Conservation (phyloP, 495 filamentous ascomycete genomes). For the Elaphomyces granulatus region DNA sequence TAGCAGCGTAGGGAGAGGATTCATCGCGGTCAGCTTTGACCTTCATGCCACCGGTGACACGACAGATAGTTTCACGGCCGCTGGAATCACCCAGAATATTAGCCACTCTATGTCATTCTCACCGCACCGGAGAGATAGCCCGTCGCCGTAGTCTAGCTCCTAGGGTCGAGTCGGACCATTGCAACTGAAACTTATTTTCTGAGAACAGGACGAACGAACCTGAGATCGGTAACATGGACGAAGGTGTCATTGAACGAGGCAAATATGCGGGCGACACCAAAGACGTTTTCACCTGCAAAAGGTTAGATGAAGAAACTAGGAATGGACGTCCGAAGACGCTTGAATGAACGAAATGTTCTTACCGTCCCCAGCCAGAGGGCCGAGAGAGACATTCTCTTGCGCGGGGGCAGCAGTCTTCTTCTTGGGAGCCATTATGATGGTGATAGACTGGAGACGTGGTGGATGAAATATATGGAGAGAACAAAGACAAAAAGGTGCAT, state of each 20-base stretch:
- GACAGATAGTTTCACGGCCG: slow-evolving; percentile 98
- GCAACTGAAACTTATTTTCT: too few species aligned
- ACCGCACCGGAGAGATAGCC: too few species aligned
- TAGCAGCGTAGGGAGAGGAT: slow-evolving; percentile 98
- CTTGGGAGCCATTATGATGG: slow-evolving; percentile 52
- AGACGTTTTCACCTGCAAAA: too few species aligned
- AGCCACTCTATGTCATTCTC: slow-evolving; percentile 24
- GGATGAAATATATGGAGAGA: slow-evolving; percentile 28
- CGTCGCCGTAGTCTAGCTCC: too few species aligned
- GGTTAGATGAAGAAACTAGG: too few species aligned
- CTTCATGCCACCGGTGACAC: slow-evolving; percentile 99
- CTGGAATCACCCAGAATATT: slow-evolving; percentile 58
- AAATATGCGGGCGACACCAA: slow-evolving; percentile 98
- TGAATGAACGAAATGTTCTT: slow-evolving; percentile 21
- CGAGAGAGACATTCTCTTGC: slow-evolving; percentile 96
- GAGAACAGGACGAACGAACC: slow-evolving; percentile 40
- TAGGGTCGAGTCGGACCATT: too few species aligned
- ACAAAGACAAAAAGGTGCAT: slow-evolving; percentile 14
- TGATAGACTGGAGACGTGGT: slow-evolving; percentile 23
- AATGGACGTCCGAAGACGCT: too few species aligned
- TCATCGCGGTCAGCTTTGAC: slow-evolving; percentile 99
- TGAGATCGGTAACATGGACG: slow-evolving; percentile 99
- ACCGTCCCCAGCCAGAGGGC: slow-evolving; percentile 88
- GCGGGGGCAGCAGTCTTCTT: slow-evolving; percentile 56
- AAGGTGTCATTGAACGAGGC: slow-evolving; percentile 98